These are phyloP conservation scores for Saksenaea oblongispora DNA, from an alignment of 371 early-diverging fungal species.

Conservation along the genomic window DNA sequence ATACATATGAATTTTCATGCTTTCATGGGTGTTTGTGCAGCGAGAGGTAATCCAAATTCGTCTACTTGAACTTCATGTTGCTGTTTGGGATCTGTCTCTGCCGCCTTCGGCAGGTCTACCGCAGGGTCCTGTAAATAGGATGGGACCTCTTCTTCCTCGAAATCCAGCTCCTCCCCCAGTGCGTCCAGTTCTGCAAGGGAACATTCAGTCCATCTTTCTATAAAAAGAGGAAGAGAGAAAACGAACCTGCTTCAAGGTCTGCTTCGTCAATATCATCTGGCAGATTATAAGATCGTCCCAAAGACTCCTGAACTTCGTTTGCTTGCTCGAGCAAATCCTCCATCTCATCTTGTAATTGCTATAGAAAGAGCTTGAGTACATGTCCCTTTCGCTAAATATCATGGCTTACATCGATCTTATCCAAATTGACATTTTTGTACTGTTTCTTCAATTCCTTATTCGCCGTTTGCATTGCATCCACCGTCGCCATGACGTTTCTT, in stretches of 20 bases:
- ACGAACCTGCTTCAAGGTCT: slow-evolving; percentile 91
- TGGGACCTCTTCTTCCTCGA: slow-evolving; percentile 80
- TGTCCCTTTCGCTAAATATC: neutral
- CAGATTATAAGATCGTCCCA: slow-evolving; percentile 87
- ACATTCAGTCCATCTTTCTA: neutral
- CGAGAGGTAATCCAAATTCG: slow-evolving; percentile 59
- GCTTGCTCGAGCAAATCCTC: slow-evolving; percentile 94
- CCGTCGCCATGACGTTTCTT: slow-evolving; percentile 88
- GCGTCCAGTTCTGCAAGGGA: slow-evolving; percentile 84
- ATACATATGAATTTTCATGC: slow-evolving; percentile 29
- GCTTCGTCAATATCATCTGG: slow-evolving; percentile 96
- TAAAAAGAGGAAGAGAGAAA: neutral
- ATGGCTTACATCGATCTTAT: slow-evolving; percentile 86
- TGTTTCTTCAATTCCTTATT: slow-evolving; percentile 93
- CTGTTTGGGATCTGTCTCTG: slow-evolving; percentile 50
- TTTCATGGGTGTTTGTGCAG: slow-evolving; percentile 51
- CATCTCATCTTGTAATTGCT: slow-evolving; percentile 96
- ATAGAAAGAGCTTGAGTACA: neutral
- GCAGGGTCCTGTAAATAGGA: slow-evolving; percentile 64
- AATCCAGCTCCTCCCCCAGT: slow-evolving; percentile 83
- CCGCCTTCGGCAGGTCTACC: slow-evolving; percentile 51
- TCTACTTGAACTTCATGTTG: slow-evolving; percentile 47
- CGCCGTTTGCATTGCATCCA: slow-evolving; percentile 93
- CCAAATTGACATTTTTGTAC: slow-evolving; percentile 90
- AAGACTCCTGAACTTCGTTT: slow-evolving; percentile 92